Evolutionary conservation across 345 rosid genomes (phyloP), one percentile per base, ranked within the genome.

Genomic region (Draba incana): DNA sequence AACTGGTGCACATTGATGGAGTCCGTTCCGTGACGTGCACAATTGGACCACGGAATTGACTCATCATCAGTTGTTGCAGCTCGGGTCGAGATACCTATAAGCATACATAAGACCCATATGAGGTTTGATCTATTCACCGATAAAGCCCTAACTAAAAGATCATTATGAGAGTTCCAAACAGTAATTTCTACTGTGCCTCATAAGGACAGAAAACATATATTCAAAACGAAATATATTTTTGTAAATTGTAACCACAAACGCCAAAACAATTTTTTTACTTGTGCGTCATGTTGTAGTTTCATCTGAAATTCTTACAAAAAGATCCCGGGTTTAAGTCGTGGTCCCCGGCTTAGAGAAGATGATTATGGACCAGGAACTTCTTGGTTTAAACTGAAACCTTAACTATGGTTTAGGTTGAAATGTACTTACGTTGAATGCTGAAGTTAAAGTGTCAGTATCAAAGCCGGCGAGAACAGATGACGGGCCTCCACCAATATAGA

Each of bases 401-500:
- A 33, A 33, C 8, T 5, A 33, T 33, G 2, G 37, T 33, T 33
- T 33, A 33, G 37, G 37, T 33, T 27, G 50, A 10, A 49, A 6
- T 13, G 60, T 63, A 45, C 88, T 83, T 53, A 88, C 96, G 53
- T 93, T 93, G 51, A 93, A 76, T 69, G 96, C 97, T 44, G 81
- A 78, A 10, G 91, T 70, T 25, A 93, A 85, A 4, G 88, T 84
- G 59, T 86, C 79, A 1, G 31, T 77, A 9, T 79, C 84, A 28
- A 93, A 93, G 20, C 97, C 92, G 7, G 86, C 71, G 3, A 90
- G 84, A 57, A 90, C 56, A 37, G 97, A 86, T 1, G 79, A 13
- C 7, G 84, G 86, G 71, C 97, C 97, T 74, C 96, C 97, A 23
- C 89, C 96, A 1, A 93, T 70, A 74, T 84, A 91, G 90, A 93